phyloP scores from a whole-genome alignment of 2,329 filamentous ascomycete species.

The Penicillium sp. region DNA sequence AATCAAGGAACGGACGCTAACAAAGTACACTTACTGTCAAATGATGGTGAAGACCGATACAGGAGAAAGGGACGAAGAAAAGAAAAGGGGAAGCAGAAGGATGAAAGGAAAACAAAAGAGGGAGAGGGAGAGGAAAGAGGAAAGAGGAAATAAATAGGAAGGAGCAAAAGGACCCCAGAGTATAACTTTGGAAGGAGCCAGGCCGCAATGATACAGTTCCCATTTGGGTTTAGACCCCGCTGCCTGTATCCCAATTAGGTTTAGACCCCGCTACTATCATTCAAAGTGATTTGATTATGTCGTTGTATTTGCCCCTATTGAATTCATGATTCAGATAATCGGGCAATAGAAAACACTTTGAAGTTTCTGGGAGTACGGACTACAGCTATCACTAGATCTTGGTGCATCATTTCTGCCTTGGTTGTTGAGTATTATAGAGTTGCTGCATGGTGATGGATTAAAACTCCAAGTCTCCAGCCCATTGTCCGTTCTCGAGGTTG shows the following conservation, averaged over 20 bases:
- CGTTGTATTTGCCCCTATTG: not conserved
- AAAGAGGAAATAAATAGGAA: not conserved
- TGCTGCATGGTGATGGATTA: not conserved
- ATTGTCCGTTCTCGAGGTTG: not conserved
- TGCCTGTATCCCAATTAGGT: not conserved
- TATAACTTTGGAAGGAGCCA: not conserved
- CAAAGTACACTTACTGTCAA: not conserved
- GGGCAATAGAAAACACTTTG: not conserved
- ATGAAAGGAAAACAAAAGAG: too few relatives aligned
- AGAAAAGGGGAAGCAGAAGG: not conserved
- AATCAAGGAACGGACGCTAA: not conserved
- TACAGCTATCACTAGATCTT: not conserved
- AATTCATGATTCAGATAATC: too few relatives aligned
- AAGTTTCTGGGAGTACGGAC: too few relatives aligned
- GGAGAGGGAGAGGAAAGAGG: not conserved
- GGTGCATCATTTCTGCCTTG: not conserved
- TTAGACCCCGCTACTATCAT: not conserved
- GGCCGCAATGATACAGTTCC: not conserved
- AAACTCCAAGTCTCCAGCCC: not conserved
- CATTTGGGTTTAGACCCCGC: constrained; percentile 7
- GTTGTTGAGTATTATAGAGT: not conserved
- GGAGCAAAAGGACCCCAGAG: not conserved
- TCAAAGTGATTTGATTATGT: not conserved
- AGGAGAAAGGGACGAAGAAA: not conserved
- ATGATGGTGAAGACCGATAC: not conserved